Conservation (phyloP, 2,329 filamentous ascomycete species). For the Fusarium coffeatum region DNA sequence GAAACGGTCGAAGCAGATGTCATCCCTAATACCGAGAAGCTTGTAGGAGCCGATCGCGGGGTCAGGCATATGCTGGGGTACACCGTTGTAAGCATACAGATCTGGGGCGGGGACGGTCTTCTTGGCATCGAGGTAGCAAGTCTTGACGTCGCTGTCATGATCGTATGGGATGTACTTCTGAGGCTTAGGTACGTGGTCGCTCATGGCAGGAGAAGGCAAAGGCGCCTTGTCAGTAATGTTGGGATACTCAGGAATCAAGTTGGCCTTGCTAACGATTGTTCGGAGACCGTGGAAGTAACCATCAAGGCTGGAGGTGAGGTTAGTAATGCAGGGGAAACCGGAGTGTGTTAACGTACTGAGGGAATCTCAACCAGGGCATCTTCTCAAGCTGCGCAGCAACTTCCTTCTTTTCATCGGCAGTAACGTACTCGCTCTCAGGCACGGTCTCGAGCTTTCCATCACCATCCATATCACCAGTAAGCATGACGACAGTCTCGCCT, state of each 20-base stretch:
- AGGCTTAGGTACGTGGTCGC: constrained; percentile 56
- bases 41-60: constrained; percentile 81
- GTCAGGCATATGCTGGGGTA: constrained; percentile 81
- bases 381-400: constrained; percentile 48
- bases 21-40: constrained; percentile 77
- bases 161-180: constrained; percentile 77
- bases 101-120: constrained; percentile 69
- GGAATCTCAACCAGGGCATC: constrained; percentile 57
- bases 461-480: constrained; percentile 47
- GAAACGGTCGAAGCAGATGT: constrained; percentile 90
- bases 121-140: constrained; percentile 72
- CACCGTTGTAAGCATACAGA: constrained; percentile 74
- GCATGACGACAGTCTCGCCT: constrained; percentile 46
- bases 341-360: constrained; percentile 49
- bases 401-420: constrained; percentile 47
- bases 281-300: constrained; percentile 84
- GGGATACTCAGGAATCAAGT: constrained; percentile 82
- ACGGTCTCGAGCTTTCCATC: constrained; percentile 45
- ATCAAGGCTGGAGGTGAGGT: constrained; percentile 69
- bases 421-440: constrained; percentile 44
- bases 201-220: constrained; percentile 51
- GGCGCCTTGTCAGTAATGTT: constrained; percentile 50
- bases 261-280: constrained; percentile 70
- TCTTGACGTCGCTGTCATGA: constrained; percentile 64
- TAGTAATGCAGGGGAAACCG: constrained; percentile 15